Evolutionary conservation across 169 alveolate genomes (phyloP).

Genomic region (Eimeria falciformis): DNA sequence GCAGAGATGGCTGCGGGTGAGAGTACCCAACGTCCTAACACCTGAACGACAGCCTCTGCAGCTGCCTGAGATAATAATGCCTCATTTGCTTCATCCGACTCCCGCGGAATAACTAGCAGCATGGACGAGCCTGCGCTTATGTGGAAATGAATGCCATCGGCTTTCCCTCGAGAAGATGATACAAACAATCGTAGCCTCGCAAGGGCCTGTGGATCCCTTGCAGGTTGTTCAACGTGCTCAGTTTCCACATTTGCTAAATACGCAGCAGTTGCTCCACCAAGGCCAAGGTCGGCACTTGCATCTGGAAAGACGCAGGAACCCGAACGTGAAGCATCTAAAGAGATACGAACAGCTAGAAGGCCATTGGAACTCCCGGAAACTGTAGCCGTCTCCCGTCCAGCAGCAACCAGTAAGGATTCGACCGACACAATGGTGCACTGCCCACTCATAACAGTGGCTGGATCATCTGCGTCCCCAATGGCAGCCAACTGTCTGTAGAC

Average conservation of each 20-base stretch:
- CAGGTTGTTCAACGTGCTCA: background rate
- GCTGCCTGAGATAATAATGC: background rate
- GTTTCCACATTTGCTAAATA: too few relatives aligned
- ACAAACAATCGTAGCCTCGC: conserved; percentile 18
- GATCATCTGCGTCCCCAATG: background rate
- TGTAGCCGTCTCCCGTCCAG: conserved; percentile 17
- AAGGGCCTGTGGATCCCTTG: background rate
- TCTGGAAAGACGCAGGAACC: background rate
- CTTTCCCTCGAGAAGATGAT: background rate
- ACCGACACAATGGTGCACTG: conserved; percentile 23
- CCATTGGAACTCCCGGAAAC: conserved; percentile 29
- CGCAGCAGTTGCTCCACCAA: background rate
- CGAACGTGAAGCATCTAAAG: background rate
- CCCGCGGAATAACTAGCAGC: conserved; percentile 32
- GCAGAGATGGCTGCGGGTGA: conserved; percentile 34
- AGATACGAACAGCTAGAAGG: background rate
- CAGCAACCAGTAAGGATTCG: conserved; percentile 35
- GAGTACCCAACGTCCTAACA: conserved; percentile 50
- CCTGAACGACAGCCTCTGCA: conserved; percentile 58
- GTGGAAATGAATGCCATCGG: background rate
- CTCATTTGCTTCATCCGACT: background rate
- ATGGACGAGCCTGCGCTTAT: conserved; percentile 25
- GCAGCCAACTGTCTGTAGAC: conserved; percentile 49
- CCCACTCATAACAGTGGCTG: background rate
- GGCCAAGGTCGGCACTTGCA: background rate